Conservation (phyloP, 2,329 filamentous ascomycete species). For the Ceratocystis papillata region DNA sequence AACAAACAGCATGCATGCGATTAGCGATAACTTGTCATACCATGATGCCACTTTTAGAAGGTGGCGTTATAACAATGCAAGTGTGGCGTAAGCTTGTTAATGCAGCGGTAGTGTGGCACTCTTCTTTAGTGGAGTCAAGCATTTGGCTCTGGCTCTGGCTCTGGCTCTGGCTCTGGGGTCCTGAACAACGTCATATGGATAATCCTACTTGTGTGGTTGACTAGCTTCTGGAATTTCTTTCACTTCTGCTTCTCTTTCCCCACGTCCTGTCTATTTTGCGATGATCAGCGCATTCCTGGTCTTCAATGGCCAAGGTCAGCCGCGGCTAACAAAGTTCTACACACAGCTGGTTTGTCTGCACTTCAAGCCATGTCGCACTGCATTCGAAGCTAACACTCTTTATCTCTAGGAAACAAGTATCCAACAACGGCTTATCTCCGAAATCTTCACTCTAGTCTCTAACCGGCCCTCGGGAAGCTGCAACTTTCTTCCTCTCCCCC, state of each 20-base stretch:
- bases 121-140: not conserved
- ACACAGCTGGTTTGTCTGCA: conserved; percentile 64
- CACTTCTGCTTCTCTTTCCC: not conserved
- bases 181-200: not conserved
- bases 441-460: conserved; percentile 93
- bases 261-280: conserved; percentile 26
- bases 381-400: not conserved
- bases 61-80: not conserved
- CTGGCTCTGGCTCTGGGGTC: too few relatives aligned
- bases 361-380: too few relatives aligned
- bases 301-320: conserved; percentile 97
- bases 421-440: conserved; percentile 89
- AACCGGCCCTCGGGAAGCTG: conserved; percentile 85
- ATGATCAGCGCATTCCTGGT: conserved; percentile 99
- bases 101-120: not conserved
- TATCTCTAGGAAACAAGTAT: conserved; percentile 78
- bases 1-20: not conserved
- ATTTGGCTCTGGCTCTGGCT: not conserved
- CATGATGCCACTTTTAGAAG: not conserved
- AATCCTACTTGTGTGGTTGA: not conserved
- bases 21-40: not conserved
- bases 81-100: conserved; percentile 6
- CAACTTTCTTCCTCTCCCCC: conserved; percentile 82
- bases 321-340: conserved; percentile 95
- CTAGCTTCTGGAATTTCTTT: not conserved